Base-by-base conservation (phyloP, 2,329 filamentous ascomycete species). In the Neurospora crassa region DNA sequence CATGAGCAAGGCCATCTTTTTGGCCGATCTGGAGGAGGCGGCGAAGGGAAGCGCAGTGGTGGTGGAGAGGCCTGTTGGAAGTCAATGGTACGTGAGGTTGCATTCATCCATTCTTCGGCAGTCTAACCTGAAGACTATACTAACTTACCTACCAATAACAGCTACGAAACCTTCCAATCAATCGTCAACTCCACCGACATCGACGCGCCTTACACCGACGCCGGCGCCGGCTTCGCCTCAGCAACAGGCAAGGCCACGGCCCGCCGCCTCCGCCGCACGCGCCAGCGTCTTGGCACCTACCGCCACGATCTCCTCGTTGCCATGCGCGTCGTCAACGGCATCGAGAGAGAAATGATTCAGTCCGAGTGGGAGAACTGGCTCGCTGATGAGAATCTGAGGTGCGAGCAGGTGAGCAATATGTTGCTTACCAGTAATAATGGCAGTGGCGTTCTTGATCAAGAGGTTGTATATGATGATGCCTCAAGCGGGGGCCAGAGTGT, bases 351-450 rank as follows among this genome's bases (percentile, higher is more conserved):
- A 80, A 90, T 97, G 79, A 81, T 98, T 70, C 88, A 89, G 77
- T 91, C 91, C 0, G 95, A 97, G 80, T 99, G 94, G 91, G 94
- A 97, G 82, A 92, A 92, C 74, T 99, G 95, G 94, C 86, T 98
- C 40, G 81, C 87, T 3, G 91, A 92, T 75, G 96, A 99, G 82
- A 90, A 89, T 74, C 81, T 85, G 42, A 88, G 92, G 68, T 99
- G 96, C 79, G 88, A 88, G 71, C 87, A 91, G 77, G 83, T 88
- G 6, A 82, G 83, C 37, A 78, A 78, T 41, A 80, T 86, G 76
- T 79, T 91, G 24, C 71, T 41, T 37, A 69, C 45, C 2, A 29
- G 45, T 37, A 14, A 34, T 42, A 40, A 69, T n/a, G 42, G 7
- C 41, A 40, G 42, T 18, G 18, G 10, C 2, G 20, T 43, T 75